These are phyloP conservation scores for Mortierella sp. DNA, from an alignment of 371 early-diverging fungal genomes.

Conservation along the genomic window DNA sequence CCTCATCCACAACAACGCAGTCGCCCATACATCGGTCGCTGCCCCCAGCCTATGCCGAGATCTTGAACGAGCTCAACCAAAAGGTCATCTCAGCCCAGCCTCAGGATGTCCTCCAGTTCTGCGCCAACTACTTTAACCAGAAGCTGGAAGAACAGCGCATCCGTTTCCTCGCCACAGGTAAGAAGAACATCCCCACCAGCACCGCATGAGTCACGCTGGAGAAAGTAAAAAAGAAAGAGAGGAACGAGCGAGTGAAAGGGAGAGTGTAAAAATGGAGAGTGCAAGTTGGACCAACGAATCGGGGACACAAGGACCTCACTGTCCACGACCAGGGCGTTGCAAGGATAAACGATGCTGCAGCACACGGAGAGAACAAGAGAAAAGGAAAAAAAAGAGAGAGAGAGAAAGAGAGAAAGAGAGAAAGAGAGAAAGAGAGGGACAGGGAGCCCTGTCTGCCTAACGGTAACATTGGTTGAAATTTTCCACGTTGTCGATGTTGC, in stretches of 20 bases:
- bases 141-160: constrained; percentile 73
- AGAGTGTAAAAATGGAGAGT: background rate
- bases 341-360: too few species aligned
- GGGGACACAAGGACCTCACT: background rate
- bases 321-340: too few species aligned
- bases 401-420: background rate
- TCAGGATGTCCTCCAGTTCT: constrained; percentile 85
- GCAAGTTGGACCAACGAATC: background rate
- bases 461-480: too few species aligned
- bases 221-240: background rate
- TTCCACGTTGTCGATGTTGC: too few species aligned
- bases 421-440: background rate
- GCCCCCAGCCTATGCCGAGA: constrained; percentile 57
- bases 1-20: constrained; percentile 10
- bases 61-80: constrained; percentile 62
- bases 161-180: constrained; percentile 53
- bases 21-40: constrained; percentile 19
- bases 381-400: background rate
- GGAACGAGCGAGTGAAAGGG: background rate
- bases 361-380: background rate
- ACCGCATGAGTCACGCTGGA: background rate
- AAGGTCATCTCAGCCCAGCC: constrained; percentile 67
- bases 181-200: background rate
- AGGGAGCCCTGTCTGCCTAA: background rate
- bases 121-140: constrained; percentile 85